A percentile compares a stretch with the other conserved stretches of the same genome.
phyloP scores from a whole-genome alignment of 73 alveolate species.

The Blepharisma stoltei region DNA sequence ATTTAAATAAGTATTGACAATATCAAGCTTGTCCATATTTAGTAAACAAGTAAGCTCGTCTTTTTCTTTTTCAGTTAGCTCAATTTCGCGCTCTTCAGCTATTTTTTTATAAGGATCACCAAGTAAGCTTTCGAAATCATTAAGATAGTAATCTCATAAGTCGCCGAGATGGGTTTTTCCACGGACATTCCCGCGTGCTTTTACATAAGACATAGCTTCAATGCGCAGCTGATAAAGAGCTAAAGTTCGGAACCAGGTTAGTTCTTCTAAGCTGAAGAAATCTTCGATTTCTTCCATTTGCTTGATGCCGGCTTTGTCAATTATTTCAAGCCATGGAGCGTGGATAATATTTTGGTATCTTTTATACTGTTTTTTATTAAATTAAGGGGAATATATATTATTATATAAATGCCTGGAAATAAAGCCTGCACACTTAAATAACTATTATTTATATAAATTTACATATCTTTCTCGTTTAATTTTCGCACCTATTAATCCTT shows the following conservation, averaged over 20 bases:
- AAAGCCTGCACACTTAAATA: no score
- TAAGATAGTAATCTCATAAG: slow-evolving; percentile 25
- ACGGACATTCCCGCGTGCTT: slow-evolving; percentile 24
- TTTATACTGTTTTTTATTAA: no score
- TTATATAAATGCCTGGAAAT: no score
- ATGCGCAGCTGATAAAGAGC: slow-evolving; percentile 22
- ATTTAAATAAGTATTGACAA: slow-evolving; percentile 3
- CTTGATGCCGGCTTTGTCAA: not conserved
- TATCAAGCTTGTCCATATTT: not conserved
- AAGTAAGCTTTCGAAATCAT: slow-evolving; percentile 27
- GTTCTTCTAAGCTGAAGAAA: not conserved
- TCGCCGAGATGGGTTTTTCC: slow-evolving; percentile 33
- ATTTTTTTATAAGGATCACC: slow-evolving; percentile 30
- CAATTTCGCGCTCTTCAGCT: slow-evolving; percentile 28
- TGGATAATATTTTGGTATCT: slow-evolving; percentile 12
- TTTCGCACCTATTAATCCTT: not conserved
- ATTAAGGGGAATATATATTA: no score
- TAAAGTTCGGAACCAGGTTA: not conserved
- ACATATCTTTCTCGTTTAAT: not conserved
- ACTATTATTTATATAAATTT: not conserved
- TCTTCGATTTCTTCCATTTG: slow-evolving; percentile 15
- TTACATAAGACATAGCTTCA: slow-evolving; percentile 26
- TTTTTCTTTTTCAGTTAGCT: slow-evolving; percentile 12
- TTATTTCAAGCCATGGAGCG: slow-evolving; percentile 17
- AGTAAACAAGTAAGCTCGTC: not conserved